A percentile compares a stretch with the other conserved stretches of the same genome.
These are phyloP conservation scores for Tranzscheliella williamsii DNA, from an alignment of 1,284 basidiomycete species.

Conservation along the genomic window DNA sequence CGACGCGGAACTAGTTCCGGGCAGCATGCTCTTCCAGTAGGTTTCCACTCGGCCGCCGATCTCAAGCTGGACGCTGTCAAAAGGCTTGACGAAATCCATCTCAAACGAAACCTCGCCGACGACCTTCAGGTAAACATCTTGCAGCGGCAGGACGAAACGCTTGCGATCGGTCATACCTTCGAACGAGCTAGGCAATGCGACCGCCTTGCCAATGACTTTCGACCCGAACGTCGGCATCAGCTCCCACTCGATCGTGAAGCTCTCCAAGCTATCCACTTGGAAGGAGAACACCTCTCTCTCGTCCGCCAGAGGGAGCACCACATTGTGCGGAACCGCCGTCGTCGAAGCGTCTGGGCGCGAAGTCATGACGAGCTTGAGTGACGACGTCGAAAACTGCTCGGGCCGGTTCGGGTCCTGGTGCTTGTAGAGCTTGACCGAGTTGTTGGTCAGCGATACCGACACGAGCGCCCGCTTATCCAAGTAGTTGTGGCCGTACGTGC, in stretches of 20 bases:
- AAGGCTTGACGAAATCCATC: conserved; percentile 83
- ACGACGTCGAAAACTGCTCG: conserved; percentile 65
- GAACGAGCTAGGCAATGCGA: conserved; percentile 78
- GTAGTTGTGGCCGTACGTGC: conserved; percentile 61
- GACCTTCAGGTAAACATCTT: conserved; percentile 89
- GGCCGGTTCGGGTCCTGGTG: conserved; percentile 52
- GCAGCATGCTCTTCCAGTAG: conserved; percentile 61
- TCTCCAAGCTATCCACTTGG: conserved; percentile 76
- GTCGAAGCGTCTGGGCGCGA: conserved; percentile 77
- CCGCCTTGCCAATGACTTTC: conserved; percentile 90
- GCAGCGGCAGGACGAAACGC: conserved; percentile 68
- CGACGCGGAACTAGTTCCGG: conserved; percentile 19
- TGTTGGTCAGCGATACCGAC: conserved; percentile 70
- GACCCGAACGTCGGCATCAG: conserved; percentile 98
- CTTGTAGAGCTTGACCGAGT: conserved; percentile 57
- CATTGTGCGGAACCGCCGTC: conserved; percentile 65
- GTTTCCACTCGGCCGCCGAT: conserved; percentile 76
- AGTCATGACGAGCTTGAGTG: conserved; percentile 91
- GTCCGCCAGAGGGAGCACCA: conserved; percentile 76
- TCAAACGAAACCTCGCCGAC: conserved; percentile 95
- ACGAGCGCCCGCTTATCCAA: conserved; percentile 85
- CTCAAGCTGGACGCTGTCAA: conserved; percentile 90
- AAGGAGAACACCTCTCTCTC: conserved; percentile 84
- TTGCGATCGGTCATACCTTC: conserved; percentile 62
- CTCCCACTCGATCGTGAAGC: conserved; percentile 86